Conservation (phyloP, 108 stramenopile species). For the Phaeodactylum tricornutum region DNA sequence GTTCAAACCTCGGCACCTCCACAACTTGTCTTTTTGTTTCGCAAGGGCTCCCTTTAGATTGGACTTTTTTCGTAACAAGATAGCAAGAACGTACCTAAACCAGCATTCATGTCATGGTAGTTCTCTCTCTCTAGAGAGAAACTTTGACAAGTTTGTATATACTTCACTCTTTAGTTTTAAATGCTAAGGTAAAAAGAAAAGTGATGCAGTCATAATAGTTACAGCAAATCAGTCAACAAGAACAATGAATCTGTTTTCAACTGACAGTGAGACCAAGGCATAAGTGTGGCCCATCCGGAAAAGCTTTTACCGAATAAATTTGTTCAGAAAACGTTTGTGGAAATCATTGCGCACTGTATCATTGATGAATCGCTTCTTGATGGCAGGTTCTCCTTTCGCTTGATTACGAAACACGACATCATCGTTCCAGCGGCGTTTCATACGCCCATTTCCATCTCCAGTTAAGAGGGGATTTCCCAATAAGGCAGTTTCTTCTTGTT, state of each 20-base stretch:
- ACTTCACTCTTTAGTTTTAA: no score
- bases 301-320: conserved; percentile 71
- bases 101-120: no score
- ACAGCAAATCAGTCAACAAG: background rate
- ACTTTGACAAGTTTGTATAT: no score
- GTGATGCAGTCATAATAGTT: conserved; percentile 7
- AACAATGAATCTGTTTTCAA: no score
- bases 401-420: conserved; percentile 98
- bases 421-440: conserved; percentile 93
- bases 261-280: no score
- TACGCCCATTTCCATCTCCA: conserved; percentile 14
- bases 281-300: no score
- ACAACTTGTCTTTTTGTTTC: no score
- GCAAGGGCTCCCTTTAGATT: no score
- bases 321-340: conserved; percentile 91
- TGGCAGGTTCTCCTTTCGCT: conserved; percentile 79
- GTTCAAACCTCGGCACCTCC: conserved; percentile 2
- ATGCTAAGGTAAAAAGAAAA: no score
- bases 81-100: no score
- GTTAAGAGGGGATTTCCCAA: conserved; percentile 82
- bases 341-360: conserved; percentile 96
- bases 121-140: no score
- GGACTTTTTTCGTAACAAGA: no score
- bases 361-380: conserved; percentile 92
- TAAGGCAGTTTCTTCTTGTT: conserved; percentile 79